Percentiles rank a stretch among this genome's conserved stretches.
Evolutionary conservation across 768 basidiomycete species (phyloP).

Genomic region (Trametes meyenii): DNA sequence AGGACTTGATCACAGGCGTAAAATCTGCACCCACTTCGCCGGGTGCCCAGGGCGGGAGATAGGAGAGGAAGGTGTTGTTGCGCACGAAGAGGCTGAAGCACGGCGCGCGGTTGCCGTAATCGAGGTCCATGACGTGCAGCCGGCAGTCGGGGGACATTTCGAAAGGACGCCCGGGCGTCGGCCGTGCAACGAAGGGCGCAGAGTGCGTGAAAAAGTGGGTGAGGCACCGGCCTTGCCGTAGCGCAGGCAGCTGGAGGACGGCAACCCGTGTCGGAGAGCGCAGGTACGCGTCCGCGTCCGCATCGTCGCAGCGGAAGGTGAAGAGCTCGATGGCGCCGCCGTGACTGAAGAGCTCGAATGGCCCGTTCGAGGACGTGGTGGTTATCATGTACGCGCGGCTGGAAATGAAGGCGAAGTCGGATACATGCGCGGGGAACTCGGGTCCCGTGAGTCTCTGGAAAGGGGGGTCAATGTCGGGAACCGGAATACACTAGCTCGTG

Average conservation of each 20-base stretch:
- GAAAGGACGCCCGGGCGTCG: conserved; percentile 27
- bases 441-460: conserved; percentile 35
- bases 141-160: conserved; percentile 26
- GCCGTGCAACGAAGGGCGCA: conserved; percentile 31
- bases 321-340: conserved; percentile 48
- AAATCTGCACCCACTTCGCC: neutral
- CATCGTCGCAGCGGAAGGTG: conserved; percentile 34
- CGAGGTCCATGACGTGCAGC: conserved; percentile 34
- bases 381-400: conserved; percentile 48
- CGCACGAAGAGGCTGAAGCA: conserved; percentile 38
- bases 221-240: conserved; percentile 18
- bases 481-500: neutral
- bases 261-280: conserved; percentile 23
- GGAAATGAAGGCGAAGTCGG: conserved; percentile 53
- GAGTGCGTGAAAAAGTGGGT: conserved; percentile 30
- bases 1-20: conserved; percentile 27
- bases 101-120: conserved; percentile 28
- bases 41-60: neutral
- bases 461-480: neutral
- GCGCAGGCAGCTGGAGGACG: conserved; percentile 30
- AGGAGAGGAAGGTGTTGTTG: conserved; percentile 34
- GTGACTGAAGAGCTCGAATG: conserved; percentile 43
- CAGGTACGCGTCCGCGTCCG: neutral
- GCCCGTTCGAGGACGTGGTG: conserved; percentile 35
- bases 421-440: conserved; percentile 33